These are phyloP conservation scores for Petunia secreta DNA, from an alignment of 257 asterid genomes.

Conservation along the genomic window DNA sequence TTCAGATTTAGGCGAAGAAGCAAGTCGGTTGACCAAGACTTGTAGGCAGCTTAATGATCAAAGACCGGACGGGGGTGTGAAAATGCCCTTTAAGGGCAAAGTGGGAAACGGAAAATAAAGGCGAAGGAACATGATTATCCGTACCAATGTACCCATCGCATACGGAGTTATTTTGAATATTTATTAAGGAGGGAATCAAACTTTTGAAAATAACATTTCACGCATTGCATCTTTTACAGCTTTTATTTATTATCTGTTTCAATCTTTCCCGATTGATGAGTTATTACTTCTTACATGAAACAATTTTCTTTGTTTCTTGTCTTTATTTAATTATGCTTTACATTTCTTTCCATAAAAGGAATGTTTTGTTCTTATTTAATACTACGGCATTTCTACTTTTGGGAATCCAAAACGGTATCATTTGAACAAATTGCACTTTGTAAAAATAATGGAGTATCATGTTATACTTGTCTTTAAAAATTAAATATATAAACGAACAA, in stretches of 20 bases:
- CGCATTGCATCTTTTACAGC: neutral
- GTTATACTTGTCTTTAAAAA: too few species aligned
- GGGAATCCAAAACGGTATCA: too few species aligned
- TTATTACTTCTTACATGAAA: neutral
- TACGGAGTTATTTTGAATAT: neutral
- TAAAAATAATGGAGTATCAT: too few species aligned
- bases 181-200: neutral
- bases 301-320: neutral
- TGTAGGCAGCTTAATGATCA: neutral
- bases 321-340: neutral
- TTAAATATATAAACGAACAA: too few species aligned
- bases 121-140: neutral
- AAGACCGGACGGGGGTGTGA: neutral
- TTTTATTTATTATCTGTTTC: too few species aligned
- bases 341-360: neutral
- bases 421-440: too few species aligned
- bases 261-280: too few species aligned
- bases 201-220: slow-evolving; percentile 11
- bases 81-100: neutral
- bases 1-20: too few species aligned
- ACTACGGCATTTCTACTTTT: too few species aligned
- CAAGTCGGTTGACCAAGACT: neutral
- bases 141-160: slow-evolving; percentile 20
- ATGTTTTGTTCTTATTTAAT: neutral
- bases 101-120: neutral